Evolutionary conservation across 371 early-diverging fungal genomes (phyloP), one percentile per base, ranked within the genome.

Genomic region (Mortierella sp.): DNA sequence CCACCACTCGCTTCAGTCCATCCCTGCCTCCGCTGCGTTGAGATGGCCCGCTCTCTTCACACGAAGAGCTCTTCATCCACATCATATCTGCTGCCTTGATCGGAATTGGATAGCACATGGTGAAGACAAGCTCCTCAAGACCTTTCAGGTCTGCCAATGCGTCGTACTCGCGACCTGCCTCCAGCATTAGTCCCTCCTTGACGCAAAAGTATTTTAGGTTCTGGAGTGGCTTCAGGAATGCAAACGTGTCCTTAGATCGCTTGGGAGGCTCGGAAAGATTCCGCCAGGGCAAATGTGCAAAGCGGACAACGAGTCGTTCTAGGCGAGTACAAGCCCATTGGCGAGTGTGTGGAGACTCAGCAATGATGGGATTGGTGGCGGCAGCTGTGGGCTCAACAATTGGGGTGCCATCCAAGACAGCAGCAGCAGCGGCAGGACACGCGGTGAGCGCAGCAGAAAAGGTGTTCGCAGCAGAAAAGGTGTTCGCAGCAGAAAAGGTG

Each of bases 91-190:
- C 12, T 12, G 57, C 45, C 50, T 68, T 68, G 59, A 76, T 56
- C 31, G 76, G 76, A 47, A 76, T 64, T 21, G 76, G 76, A 29
- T 76, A 76, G 22, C 76, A 68, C 0, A 69, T 76, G n/a, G 69
- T 61, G 39, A 68, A 68, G 6, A 76, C 69, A 3, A 76, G 39
- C 45, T 76, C 63, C 27, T 76, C 76, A n/a, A 76, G 28, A 17
- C 25, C 44, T 2, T 10, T 21, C 57, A 76, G 22, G 14, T 43
- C 54, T 9, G 21, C 28, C 29, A 76, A 37, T 8, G 53, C 54
- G 8, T 76, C 76, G 43, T 76, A 76, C 54, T 76, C 76, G 3
- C 76, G 76, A 2, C 76, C 76, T 16, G 52, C 45, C 9, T 68
- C 65, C 21, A 76, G 44, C 60, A 68, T 61, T 47, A 76, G 40